Base-by-base conservation (phyloP, 164 flowering plant genomes). In the Dillenia suffruticosa region DNA sequence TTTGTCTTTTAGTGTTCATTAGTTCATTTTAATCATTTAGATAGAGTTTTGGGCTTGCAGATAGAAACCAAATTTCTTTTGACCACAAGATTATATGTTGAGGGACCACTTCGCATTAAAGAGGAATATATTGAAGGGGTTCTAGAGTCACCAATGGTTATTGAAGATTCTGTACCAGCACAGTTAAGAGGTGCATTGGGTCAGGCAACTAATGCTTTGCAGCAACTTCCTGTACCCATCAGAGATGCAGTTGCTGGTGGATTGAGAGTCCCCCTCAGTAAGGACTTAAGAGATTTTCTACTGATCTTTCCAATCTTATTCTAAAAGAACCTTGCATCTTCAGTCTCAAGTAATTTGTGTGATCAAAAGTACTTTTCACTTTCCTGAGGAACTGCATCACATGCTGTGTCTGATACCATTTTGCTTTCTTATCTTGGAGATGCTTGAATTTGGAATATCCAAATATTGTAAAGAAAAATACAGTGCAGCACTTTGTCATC, bases 41-140 rank as follows among this genome's bases (percentile, higher is more conserved):
- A 26, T 0, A 26, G 5, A 26, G 32, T 26, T 26, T 26, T 26
- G 3, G 32, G 32, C 5, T 26, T 82, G 84, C 86, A 94, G 99
- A 74, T 94, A 56, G 93, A 91, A 74, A 85, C 80, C 82, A 89
- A 81, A 75, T 70, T 91, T 66, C 54, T 64, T 60, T 58, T 94
- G 62, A 75, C 83, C n/a, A 62, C 84, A 51, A 83, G 68, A 81
- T 68, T 94, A 58, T 59, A 93, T 63, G 86, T 89, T 47, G 98
- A 94, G 69, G 98, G 98, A 16, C 98, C 98, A 40, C 82, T 87
- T 32, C 69, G 97, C 59, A 67, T 94, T 85, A 94, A 85, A 77
- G 96, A 90, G 68, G 98, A 89, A 64, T 94, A 91, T 72, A 77
- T 77, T 63, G 92, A 94, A 72, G 91, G 84, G 24, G 19, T 75